Base-by-base conservation (phyloP, 768 basidiomycete species). In the Termitomyces sp. region DNA sequence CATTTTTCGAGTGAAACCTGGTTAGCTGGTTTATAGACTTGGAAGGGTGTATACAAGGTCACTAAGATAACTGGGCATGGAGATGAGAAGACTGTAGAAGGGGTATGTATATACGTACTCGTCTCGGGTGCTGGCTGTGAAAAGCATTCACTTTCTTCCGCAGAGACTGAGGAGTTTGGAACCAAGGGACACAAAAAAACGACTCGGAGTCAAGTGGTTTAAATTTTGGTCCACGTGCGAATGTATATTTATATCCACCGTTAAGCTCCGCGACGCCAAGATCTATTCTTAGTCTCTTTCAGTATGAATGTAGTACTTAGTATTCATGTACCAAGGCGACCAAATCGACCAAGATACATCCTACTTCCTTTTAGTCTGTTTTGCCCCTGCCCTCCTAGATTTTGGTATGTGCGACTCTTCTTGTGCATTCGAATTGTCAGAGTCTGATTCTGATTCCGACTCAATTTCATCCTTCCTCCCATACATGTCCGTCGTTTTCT, bases 51-150 rank as follows among this genome's bases (percentile, higher is more conserved):
- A 94, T 52, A 94, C 89, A 69, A 93, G 88, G 79, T 94, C 92
- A 73, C 89, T 89, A 74, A 94, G 88, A 70, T 94, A 94, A 68
- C 92, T 94, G 68, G 56, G 53, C 44, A 63, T 49, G 53, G 57
- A 45, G 54, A 64, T 74, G 53, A 77, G 72, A 37, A 43, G 53
- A 47, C 12, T 36, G 46, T 59, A 24, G 39, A 34, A 51, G 40
- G 57, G 51, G 40, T 43, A 56, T 46, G 34, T 40, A 56, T 27
- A 51, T 49, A 74, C 86, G 59, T 74, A 92, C 91, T 93, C 91
- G 91, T 93, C 91, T 68, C 91, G 85, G 72, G 91, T 93, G 80
- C 82, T 86, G 72, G 89, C 83, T 67, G 89, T 89, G 83, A 87
- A 93, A 76, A 83, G 80, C 91, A 93, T 93, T 79, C 74, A 81